Evolutionary conservation across 257 asterid species (phyloP).

Genomic region (Voacanga thouarsii): DNA sequence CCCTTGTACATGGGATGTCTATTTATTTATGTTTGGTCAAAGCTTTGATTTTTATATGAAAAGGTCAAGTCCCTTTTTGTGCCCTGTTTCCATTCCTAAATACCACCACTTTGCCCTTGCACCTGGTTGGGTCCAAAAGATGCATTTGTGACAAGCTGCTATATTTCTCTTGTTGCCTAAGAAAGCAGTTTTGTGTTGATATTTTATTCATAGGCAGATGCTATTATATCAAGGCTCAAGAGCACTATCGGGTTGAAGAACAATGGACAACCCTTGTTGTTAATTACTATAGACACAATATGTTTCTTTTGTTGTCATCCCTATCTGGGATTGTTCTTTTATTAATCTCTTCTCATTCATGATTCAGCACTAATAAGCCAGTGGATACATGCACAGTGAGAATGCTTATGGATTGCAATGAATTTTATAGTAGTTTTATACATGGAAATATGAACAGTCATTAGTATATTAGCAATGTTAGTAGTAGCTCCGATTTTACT

Average conservation of each 20-base stretch:
- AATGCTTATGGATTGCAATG: neutral
- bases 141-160: neutral
- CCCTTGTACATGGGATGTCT: neutral
- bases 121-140: neutral
- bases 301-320: conserved; percentile 20
- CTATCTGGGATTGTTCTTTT: neutral
- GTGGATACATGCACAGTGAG: neutral
- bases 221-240: conserved; percentile 52
- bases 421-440: neutral
- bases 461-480: neutral
- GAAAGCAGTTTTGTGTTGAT: conserved; percentile 6
- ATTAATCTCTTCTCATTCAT: neutral
- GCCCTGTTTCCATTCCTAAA: neutral
- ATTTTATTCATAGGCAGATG: conserved; percentile 61
- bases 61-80: neutral
- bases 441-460: neutral
- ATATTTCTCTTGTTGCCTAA: neutral
- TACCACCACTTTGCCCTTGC: neutral
- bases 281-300: conserved; percentile 92
- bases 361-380: neutral
- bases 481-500: neutral
- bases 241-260: conserved; percentile 31
- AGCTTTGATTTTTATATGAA: no score
- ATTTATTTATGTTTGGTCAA: no score
- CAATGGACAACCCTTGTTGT: conserved; percentile 42